Evolutionary conservation across 2,329 filamentous ascomycete species (phyloP), one percentile per base, ranked within the genome.

Genomic region (Xylaria sp.): DNA sequence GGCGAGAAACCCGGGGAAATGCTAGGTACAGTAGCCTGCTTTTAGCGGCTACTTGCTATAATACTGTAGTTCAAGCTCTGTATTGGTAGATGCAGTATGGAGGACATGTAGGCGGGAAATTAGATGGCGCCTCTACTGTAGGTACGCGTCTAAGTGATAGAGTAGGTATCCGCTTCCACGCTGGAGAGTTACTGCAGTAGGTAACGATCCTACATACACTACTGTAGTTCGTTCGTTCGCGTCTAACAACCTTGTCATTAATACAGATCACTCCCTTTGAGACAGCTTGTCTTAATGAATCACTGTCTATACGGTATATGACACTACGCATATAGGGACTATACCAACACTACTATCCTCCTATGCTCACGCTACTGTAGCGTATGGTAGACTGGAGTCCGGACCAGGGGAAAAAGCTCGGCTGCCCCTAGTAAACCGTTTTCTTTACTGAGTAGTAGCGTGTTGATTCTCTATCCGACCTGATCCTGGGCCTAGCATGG

Each of bases 1-100:
- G 28, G n/a, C 31, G 31, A 58, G 18, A 64, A 52, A 64, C 33
- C 54, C 20, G 43, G 28, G 23, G 61, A 56, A 57, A 20, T 13
- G 55, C 20, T 28, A 48, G 39, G 7, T 62, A 20, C 15, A 23
- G 1, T 39, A 20, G 25, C 18, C 28, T 25, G 15, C 28, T 8
- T 13, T 10, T 20, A 31, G 18, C 13, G 20, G 4, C 31, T 39
- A 7, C 41, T 46, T 46, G 5, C 5, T 43, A 1, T 43, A 6
- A 43, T 43, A 36, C 28, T 5, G 28, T n/a, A n/a, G n/a, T n/a
- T n/a, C n/a, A n/a, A 52, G 13, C 28, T 33, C 4, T 55, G 10
- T 33, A 20, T 33, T 55, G 28, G 18, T n/a, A 18, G 28, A 28
- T 52, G 23, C 10, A 13, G 20, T 23, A 13, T 46, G 49, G 10